phyloP scores from a whole-genome alignment of 805 yeast genomes.

The Maudiozyma bulderi region DNA sequence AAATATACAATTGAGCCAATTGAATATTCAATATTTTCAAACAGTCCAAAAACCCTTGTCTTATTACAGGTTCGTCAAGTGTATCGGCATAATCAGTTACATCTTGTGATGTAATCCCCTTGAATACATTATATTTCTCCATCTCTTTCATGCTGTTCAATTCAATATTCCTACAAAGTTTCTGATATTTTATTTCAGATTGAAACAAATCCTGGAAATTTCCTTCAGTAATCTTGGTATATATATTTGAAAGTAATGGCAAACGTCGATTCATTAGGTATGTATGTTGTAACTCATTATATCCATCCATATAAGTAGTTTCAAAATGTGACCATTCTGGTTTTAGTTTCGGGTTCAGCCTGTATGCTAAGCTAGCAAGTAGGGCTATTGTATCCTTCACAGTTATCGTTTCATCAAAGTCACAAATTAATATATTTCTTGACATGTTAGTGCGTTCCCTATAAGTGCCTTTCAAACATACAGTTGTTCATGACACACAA shows the following conservation, averaged over 20 bases:
- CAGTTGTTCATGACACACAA: not conserved
- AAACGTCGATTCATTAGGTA: not conserved
- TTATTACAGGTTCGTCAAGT: conserved; percentile 1
- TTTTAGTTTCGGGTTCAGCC: conserved; percentile 6
- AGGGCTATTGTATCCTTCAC: conserved; percentile 19
- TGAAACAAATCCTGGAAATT: conserved; percentile 10
- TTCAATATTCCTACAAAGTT: conserved; percentile 13
- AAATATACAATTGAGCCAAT: conserved; percentile 10
- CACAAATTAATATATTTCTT: conserved; percentile 17
- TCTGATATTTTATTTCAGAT: conserved; percentile 15
- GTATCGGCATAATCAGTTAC: conserved; percentile 8
- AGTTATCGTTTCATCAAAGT: conserved; percentile 29
- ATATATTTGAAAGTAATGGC: not conserved
- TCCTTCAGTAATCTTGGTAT: not conserved
- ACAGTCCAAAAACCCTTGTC: conserved; percentile 13
- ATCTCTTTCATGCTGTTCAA: conserved; percentile 19
- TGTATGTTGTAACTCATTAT: conserved; percentile 1
- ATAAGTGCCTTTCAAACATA: not conserved
- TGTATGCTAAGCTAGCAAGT: conserved; percentile 19
- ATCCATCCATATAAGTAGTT: conserved; percentile 16
- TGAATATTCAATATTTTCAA: conserved; percentile 1
- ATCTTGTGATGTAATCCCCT: conserved; percentile 10
- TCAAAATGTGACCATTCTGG: conserved; percentile 23
- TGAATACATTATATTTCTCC: conserved; percentile 10
- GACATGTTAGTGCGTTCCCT: not conserved